Percentiles rank a stretch among this genome's conserved stretches.
Conservation (phyloP, 768 basidiomycete genomes). For the Daedaleopsis sinensis region DNA sequence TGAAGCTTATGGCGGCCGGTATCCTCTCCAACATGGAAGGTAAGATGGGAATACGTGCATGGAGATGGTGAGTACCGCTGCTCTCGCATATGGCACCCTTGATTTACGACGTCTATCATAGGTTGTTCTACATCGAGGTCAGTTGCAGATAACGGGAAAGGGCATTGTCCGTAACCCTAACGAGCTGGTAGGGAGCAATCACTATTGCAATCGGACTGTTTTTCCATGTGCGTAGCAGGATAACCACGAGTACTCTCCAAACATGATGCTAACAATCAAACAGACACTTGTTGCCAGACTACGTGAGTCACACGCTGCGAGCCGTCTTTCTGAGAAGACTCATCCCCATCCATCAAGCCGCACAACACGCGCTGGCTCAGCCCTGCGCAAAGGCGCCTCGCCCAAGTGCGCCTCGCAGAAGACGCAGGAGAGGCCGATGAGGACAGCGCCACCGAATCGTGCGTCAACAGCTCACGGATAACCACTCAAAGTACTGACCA, state of each 20-base stretch:
- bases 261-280: not conserved
- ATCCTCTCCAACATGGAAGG: conserved; percentile 74
- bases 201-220: conserved; percentile 62
- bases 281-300: conserved; percentile 63
- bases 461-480: conserved; percentile 25
- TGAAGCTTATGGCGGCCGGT: conserved; percentile 70
- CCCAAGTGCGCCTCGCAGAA: conserved; percentile 67
- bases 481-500: not conserved
- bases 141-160: not conserved
- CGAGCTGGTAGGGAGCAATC: conserved; percentile 51
- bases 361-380: conserved; percentile 65
- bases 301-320: conserved; percentile 40
- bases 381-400: conserved; percentile 53
- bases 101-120: conserved; percentile 21
- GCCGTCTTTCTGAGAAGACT: not conserved
- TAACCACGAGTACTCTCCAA: not conserved
- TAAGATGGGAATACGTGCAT: conserved; percentile 63
- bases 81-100: not conserved
- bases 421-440: conserved; percentile 69
- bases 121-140: conserved; percentile 76
- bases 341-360: conserved; percentile 40
- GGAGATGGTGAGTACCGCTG: conserved; percentile 56
- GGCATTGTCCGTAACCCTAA: not conserved
- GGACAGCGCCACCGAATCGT: conserved; percentile 61
- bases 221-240: conserved; percentile 44